Evolutionary conservation across 495 filamentous ascomycete species (phyloP).

Genomic region (Podospora didyma): DNA sequence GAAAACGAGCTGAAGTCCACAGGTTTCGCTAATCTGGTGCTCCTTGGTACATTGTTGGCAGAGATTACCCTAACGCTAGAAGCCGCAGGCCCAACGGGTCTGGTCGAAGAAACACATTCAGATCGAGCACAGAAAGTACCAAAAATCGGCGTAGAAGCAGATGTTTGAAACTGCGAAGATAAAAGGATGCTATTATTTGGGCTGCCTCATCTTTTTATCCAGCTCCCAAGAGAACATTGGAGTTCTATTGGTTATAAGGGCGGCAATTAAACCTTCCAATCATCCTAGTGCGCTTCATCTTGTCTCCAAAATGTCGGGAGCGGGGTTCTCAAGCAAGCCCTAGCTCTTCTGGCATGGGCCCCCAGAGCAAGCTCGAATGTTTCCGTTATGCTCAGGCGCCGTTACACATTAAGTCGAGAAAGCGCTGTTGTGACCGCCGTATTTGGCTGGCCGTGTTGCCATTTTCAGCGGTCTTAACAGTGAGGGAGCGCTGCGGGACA

Average conservation of each 20-base stretch:
- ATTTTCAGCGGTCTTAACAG: too few relatives aligned
- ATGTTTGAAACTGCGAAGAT: neutral
- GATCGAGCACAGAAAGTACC: neutral
- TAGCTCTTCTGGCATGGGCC: neutral
- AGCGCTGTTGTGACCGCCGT: too few relatives aligned
- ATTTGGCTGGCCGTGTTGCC: too few relatives aligned
- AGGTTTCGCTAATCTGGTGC: slow-evolving; percentile 96
- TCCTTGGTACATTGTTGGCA: slow-evolving; percentile 91
- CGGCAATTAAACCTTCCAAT: neutral
- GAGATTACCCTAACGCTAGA: slow-evolving; percentile 96
- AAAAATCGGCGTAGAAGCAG: neutral
- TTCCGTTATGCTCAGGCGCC: neutral
- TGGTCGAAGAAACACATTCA: slow-evolving; percentile 66
- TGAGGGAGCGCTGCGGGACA: too few relatives aligned
- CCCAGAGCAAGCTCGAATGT: neutral
- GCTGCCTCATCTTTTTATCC: neutral
- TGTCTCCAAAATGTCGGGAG: neutral
- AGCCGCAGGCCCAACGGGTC: slow-evolving; percentile 65
- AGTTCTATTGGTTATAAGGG: neutral
- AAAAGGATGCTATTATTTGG: neutral
- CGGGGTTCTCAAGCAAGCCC: neutral
- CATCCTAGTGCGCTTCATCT: neutral
- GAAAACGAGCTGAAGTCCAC: slow-evolving; percentile 89
- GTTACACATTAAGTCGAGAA: neutral
- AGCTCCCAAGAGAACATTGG: neutral